Evolutionary conservation across 257 asterid species (phyloP).

Genomic region (Jacaranda copaia): DNA sequence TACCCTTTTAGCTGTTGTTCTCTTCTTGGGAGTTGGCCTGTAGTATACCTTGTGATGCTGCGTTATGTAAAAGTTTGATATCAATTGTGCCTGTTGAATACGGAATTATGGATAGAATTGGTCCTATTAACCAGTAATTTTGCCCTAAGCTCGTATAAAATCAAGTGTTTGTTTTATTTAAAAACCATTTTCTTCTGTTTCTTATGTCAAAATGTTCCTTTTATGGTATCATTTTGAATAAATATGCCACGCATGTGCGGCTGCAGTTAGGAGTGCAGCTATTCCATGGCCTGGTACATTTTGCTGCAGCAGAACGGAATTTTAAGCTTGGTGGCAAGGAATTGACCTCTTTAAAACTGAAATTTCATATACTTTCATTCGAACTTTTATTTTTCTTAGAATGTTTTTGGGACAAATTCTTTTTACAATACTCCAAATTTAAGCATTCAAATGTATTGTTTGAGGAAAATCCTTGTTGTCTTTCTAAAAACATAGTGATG

Average conservation of each 20-base stretch:
- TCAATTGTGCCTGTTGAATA: neutral
- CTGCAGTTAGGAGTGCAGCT: too few relatives aligned
- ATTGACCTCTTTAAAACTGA: neutral
- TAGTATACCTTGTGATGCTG: neutral
- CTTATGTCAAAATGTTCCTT: too few relatives aligned
- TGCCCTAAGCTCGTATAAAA: too few relatives aligned
- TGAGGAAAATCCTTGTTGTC: too few relatives aligned
- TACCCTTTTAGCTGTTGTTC: neutral
- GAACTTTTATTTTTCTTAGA: neutral
- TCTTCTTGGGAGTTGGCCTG: constrained; percentile 6
- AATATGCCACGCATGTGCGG: too few relatives aligned
- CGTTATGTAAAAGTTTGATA: neutral
- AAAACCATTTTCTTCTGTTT: too few relatives aligned
- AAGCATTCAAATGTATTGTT: neutral
- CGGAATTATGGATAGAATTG: neutral
- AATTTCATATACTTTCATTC: neutral
- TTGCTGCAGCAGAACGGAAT: neutral
- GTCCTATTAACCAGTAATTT: too few relatives aligned
- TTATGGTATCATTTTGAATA: too few relatives aligned
- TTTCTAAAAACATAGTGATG: neutral
- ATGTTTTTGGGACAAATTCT: neutral
- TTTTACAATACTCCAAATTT: neutral
- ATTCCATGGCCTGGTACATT: neutral
- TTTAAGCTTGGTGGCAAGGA: neutral
- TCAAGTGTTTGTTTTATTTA: too few relatives aligned